Percentiles rank a stretch among this genome's conserved stretches.
Evolutionary conservation across 192 early-diverging fungal species (phyloP).

Genomic region (Coemansia aciculifera): DNA sequence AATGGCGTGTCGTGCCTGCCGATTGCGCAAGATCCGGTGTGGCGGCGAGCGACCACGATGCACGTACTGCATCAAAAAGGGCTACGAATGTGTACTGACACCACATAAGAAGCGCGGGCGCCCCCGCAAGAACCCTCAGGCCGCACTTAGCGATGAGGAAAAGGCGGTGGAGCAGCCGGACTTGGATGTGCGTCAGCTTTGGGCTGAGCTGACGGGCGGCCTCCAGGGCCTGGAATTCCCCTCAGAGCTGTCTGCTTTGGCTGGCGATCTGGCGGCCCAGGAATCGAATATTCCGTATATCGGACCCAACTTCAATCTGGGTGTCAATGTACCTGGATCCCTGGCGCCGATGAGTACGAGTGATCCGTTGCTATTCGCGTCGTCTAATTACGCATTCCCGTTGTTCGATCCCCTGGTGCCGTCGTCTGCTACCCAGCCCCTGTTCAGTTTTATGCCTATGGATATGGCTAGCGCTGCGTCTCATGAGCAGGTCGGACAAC

Average conservation of each 20-base stretch:
- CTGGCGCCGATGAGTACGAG: neutral
- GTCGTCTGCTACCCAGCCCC: neutral
- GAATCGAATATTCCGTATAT: conserved; percentile 10
- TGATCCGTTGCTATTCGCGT: conserved; percentile 18
- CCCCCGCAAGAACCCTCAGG: conserved; percentile 23
- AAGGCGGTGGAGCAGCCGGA: neutral
- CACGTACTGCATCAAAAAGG: conserved; percentile 51
- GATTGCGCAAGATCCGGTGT: conserved; percentile 54
- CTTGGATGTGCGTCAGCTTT: conserved; percentile 41
- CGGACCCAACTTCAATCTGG: conserved; percentile 18
- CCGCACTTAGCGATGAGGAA: no score
- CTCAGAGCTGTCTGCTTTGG: conserved; percentile 35
- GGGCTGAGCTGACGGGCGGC: conserved; percentile 49
- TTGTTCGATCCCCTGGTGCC: neutral
- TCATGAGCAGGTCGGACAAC: neutral
- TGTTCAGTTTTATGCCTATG: neutral
- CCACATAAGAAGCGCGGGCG: conserved; percentile 54
- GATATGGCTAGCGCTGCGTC: neutral
- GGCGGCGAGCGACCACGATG: conserved; percentile 54
- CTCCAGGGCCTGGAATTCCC: conserved; percentile 36
- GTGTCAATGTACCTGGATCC: neutral
- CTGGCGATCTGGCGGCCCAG: conserved; percentile 26
- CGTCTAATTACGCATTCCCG: conserved; percentile 51
- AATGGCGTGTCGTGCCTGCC: conserved; percentile 53
- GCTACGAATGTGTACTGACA: conserved; percentile 48